phyloP scores from a whole-genome alignment of 768 basidiomycete genomes.

The Termitomyces sp. region DNA sequence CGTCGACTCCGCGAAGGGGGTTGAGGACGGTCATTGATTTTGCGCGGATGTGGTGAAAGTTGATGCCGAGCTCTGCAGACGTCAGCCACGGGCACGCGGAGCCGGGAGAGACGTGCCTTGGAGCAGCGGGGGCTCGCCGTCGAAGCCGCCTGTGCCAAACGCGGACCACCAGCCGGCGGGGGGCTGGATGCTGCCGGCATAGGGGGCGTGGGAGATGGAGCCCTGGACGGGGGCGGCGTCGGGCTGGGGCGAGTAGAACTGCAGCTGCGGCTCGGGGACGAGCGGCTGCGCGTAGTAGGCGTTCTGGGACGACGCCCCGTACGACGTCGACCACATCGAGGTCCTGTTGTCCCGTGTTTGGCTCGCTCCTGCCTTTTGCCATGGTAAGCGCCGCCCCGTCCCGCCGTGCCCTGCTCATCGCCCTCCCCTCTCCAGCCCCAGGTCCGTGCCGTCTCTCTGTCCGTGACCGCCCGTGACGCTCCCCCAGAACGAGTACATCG shows the following conservation, averaged over 20 bases:
- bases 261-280: constrained; percentile 55
- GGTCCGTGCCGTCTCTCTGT: constrained; percentile 29
- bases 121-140: constrained; percentile 92
- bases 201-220: constrained; percentile 42
- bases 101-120: constrained; percentile 56
- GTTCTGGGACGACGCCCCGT: constrained; percentile 59
- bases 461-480: too few species aligned
- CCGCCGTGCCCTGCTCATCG: constrained; percentile 1
- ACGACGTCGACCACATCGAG: constrained; percentile 65
- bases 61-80: constrained; percentile 86
- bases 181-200: constrained; percentile 69
- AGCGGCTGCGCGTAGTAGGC: constrained; percentile 52
- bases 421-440: constrained; percentile 48
- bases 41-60: constrained; percentile 90
- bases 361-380: constrained; percentile 20
- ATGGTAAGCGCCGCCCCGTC: constrained; percentile 31
- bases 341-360: constrained; percentile 26
- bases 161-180: constrained; percentile 90
- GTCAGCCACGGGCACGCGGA: not conserved
- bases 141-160: constrained; percentile 92
- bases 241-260: constrained; percentile 49
- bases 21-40: constrained; percentile 97
- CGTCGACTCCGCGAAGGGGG: constrained; percentile 77
- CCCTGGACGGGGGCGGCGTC: constrained; percentile 32
- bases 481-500: constrained; percentile 94